Percentiles rank a stretch among this genome's conserved stretches.
These are phyloP conservation scores for Davidsoniella eucalypti DNA, from an alignment of 2,329 filamentous ascomycete species.

Conservation along the genomic window DNA sequence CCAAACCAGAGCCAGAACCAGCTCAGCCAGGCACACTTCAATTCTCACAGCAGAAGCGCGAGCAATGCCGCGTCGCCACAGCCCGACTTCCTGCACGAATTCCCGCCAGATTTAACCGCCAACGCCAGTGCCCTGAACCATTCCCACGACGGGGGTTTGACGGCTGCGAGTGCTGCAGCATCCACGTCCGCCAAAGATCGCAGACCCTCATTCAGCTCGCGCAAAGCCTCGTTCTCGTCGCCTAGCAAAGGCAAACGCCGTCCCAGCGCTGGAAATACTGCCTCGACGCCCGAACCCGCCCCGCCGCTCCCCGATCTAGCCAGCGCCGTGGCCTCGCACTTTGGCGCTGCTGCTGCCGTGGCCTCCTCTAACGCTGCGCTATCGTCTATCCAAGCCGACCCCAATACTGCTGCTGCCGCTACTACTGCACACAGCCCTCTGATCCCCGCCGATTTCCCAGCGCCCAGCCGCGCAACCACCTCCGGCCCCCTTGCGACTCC, in stretches of 20 bases:
- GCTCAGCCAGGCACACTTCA: slow-evolving; percentile 14
- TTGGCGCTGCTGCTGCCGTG: slow-evolving; percentile 16
- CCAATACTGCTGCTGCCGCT: neutral
- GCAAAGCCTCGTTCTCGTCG: slow-evolving; percentile 34
- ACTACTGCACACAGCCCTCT: slow-evolving; percentile 6
- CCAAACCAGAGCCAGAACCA: slow-evolving; percentile 9
- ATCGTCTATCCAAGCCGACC: neutral
- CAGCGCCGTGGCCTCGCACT: slow-evolving; percentile 28
- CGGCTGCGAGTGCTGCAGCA: neutral
- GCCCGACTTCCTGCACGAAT: slow-evolving; percentile 13
- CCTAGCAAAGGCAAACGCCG: slow-evolving; percentile 22
- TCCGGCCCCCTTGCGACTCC: slow-evolving; percentile 1
- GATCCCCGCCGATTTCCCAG: slow-evolving; percentile 11
- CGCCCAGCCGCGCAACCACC: slow-evolving; percentile 9
- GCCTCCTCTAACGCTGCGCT: neutral
- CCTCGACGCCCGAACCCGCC: slow-evolving; percentile 27
- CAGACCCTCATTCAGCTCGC: slow-evolving; percentile 27
- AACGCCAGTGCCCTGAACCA: slow-evolving; percentile 10
- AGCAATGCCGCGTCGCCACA: slow-evolving; percentile 11
- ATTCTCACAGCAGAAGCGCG: slow-evolving; percentile 12
- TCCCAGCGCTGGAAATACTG: slow-evolving; percentile 24
- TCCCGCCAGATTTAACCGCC: slow-evolving; percentile 10
- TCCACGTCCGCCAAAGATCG: slow-evolving; percentile 25
- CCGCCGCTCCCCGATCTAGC: slow-evolving; percentile 38
- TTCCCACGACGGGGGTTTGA: neutral